Conservation (phyloP, 2,329 filamentous ascomycete species). For the Aspergillus ochraceus region DNA sequence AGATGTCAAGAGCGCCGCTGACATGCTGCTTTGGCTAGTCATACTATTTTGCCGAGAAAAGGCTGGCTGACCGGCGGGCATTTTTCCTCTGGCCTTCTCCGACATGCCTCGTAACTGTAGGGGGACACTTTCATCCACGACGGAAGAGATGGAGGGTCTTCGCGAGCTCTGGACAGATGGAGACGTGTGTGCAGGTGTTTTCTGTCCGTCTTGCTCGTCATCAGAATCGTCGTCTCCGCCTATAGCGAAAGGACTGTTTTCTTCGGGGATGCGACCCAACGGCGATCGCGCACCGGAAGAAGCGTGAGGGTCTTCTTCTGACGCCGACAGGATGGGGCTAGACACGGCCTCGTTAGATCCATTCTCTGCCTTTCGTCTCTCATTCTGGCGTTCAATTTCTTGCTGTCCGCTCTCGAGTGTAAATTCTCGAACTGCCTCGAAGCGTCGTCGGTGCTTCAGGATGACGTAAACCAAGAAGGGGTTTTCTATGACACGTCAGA, state of each 20-base stretch:
- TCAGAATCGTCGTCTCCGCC: slow-evolving; percentile 74
- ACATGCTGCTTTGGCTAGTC: slow-evolving; percentile 71
- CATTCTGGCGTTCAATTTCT: slow-evolving; percentile 79
- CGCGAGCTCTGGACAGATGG: slow-evolving; percentile 57
- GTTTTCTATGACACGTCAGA: slow-evolving; percentile 61
- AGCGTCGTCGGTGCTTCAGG: slow-evolving; percentile 75
- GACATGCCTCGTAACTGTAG: slow-evolving; percentile 88
- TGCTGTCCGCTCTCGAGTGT: slow-evolving; percentile 90
- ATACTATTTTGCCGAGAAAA: slow-evolving; percentile 92
- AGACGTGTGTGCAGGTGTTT: slow-evolving; percentile 60
- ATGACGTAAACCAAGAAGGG: slow-evolving; percentile 77
- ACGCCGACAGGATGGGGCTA: slow-evolving; percentile 37
- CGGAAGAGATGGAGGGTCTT: slow-evolving; percentile 67
- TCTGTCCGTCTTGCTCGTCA: slow-evolving; percentile 59
- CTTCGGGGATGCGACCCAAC: slow-evolving; percentile 70
- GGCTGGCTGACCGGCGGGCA: slow-evolving; percentile 77
- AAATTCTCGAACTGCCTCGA: slow-evolving; percentile 81
- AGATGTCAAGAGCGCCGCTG: slow-evolving; percentile 57
- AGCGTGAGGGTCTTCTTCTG: slow-evolving; percentile 41
- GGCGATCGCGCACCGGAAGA: slow-evolving; percentile 56
- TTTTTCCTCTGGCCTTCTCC: slow-evolving; percentile 93
- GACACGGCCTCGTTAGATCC: slow-evolving; percentile 36
- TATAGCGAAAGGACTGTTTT: slow-evolving; percentile 82
- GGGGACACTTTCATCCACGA: slow-evolving; percentile 75
- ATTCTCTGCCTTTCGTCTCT: slow-evolving; percentile 64